These are phyloP conservation scores for Microstegium vimineum DNA, from an alignment of 176 grass and related monocot species.

Conservation along the genomic window DNA sequence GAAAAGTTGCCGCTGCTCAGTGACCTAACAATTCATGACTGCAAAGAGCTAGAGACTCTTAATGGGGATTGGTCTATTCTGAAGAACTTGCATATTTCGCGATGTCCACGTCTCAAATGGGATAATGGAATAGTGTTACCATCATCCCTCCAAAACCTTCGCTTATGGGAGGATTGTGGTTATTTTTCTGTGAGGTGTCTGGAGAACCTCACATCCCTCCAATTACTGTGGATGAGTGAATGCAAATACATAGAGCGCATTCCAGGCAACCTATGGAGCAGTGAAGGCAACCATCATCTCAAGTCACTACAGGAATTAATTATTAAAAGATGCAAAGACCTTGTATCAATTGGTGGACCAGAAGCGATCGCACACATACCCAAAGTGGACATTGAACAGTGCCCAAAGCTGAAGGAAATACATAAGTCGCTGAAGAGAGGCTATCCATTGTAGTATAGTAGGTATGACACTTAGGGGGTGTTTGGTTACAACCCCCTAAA, in stretches of 20 bases:
- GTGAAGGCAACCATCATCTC: neutral
- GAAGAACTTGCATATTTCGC: neutral
- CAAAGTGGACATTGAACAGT: fast-evolving
- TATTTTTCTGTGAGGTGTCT: neutral
- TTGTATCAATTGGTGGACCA: neutral
- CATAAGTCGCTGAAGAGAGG: neutral
- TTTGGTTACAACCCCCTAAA: no score
- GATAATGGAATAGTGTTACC: neutral
- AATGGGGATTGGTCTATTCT: neutral
- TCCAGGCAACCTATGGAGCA: neutral
- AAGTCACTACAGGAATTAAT: neutral
- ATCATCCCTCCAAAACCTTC: neutral
- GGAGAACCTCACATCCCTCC: neutral
- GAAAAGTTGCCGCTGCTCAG: neutral
- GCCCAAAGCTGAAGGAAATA: neutral
- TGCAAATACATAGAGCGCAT: neutral
- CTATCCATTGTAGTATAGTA: no score
- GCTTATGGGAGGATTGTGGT: fast-evolving
- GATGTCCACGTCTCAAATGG: neutral
- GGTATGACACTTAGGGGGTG: no score
- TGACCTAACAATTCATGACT: neutral
- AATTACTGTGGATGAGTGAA: fast-evolving
- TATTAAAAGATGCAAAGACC: fast-evolving
- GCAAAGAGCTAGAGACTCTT: neutral
- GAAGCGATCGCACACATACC: neutral